Conservation (phyloP, 192 early-diverging fungal genomes). For the Glomus cerebriforme region DNA sequence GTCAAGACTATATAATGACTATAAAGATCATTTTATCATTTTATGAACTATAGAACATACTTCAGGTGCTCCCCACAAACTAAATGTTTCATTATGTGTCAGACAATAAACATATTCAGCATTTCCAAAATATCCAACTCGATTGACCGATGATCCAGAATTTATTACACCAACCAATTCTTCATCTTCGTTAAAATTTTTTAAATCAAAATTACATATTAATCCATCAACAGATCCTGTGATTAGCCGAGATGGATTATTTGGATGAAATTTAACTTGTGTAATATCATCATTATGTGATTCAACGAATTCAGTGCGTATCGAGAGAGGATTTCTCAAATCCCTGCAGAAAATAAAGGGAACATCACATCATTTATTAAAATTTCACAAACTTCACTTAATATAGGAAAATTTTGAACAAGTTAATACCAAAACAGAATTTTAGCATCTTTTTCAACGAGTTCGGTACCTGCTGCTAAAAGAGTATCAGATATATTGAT, state of each 20-base stretch:
- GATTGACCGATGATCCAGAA: conserved; percentile 77
- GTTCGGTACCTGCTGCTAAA: conserved; percentile 57
- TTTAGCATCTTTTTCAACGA: conserved; percentile 46
- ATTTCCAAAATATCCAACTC: conserved; percentile 86
- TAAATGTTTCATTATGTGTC: conserved; percentile 91
- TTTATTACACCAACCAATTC: conserved; percentile 82
- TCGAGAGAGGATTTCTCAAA: conserved; percentile 34
- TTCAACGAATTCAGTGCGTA: conserved; percentile 52
- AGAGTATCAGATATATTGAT: conserved; percentile 52
- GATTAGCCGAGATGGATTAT: conserved; percentile 53
- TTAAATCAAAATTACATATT: conserved; percentile 74
- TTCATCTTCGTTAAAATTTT: conserved; percentile 85
- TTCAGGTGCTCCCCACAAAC: conserved; percentile 69
- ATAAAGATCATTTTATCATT: conserved; percentile 6
- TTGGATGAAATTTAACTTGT: conserved; percentile 70
- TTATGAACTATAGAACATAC: conserved; percentile 29
- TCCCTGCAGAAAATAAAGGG: conserved; percentile 21
- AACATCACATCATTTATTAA: background rate
- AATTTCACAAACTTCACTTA: no score
- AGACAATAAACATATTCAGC: conserved; percentile 87
- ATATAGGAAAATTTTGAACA: no score
- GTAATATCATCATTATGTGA: conserved; percentile 81
- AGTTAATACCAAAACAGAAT: conserved; percentile 57
- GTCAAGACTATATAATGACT: conserved; percentile 33
- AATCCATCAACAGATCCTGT: conserved; percentile 75